A percentile compares a stretch with the other conserved stretches of the same genome.
These are phyloP conservation scores for Quercus alba DNA, from an alignment of 306 rosid genomes.

Conservation along the genomic window DNA sequence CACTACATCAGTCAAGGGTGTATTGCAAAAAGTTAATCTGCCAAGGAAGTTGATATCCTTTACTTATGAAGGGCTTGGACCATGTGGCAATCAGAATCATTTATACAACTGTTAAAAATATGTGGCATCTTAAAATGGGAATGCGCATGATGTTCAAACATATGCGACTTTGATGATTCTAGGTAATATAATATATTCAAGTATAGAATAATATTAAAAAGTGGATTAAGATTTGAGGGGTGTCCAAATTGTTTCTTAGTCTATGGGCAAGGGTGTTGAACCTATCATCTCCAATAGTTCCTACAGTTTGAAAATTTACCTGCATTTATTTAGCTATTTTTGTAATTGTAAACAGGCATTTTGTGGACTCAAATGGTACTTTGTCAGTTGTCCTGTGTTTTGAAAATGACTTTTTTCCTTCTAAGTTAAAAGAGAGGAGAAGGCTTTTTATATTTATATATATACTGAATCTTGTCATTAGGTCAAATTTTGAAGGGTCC, in stretches of 20 bases:
- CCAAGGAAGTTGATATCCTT: neutral
- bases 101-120: neutral
- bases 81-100: neutral
- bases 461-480: neutral
- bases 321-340: no score
- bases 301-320: no score
- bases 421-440: no score
- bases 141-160: neutral
- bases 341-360: neutral
- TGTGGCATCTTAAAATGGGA: neutral
- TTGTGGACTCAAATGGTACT: neutral
- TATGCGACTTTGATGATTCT: no score
- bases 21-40: neutral
- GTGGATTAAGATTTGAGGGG: no score
- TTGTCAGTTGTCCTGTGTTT: neutral
- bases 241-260: no score
- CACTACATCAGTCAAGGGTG: neutral
- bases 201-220: no score
- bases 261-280: no score
- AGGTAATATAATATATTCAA: no score
- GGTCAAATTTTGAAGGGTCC: neutral
- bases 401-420: no score
- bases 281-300: no score
- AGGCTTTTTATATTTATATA: neutral
- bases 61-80: no score